Conservation (phyloP, 2,329 filamentous ascomycete species). For the Colletotrichum sp. region DNA sequence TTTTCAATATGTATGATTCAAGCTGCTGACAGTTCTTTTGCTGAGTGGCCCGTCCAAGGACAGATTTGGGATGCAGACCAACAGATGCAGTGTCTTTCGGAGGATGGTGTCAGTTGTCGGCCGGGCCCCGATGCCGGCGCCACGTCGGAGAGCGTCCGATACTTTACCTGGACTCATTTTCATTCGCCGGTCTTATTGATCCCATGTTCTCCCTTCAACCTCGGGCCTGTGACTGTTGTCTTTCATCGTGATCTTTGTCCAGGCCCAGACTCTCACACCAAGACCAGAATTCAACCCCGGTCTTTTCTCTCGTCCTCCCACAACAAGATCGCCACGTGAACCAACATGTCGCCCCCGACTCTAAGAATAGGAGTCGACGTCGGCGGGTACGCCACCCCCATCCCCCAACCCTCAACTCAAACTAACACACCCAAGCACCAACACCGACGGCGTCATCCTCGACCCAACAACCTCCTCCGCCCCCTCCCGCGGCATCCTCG, state of each 20-base stretch:
- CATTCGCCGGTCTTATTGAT: not conserved
- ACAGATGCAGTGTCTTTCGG: not conserved
- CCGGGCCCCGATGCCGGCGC: slow-evolving; percentile 1
- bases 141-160: not conserved
- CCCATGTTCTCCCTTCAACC: not conserved
- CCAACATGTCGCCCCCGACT: not conserved
- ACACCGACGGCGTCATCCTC: slow-evolving; percentile 41
- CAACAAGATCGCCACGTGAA: accelerated
- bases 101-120: not conserved
- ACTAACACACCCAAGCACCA: not conserved
- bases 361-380: not conserved
- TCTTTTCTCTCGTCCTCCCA: not conserved
- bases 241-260: not conserved
- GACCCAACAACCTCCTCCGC: slow-evolving; percentile 42
- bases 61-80: not conserved
- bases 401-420: not conserved
- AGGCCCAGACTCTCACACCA: not conserved
- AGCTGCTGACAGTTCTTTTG: not conserved
- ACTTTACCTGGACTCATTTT: not conserved
- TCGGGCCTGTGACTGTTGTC: not conserved
- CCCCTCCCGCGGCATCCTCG: slow-evolving; percentile 46
- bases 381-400: not conserved
- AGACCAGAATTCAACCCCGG: not conserved
- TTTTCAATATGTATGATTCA: not conserved
- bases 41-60: not conserved